Percentiles rank a stretch among this genome's conserved stretches.
Conservation (phyloP, 306 rosid species). For the Lotus japonicus region DNA sequence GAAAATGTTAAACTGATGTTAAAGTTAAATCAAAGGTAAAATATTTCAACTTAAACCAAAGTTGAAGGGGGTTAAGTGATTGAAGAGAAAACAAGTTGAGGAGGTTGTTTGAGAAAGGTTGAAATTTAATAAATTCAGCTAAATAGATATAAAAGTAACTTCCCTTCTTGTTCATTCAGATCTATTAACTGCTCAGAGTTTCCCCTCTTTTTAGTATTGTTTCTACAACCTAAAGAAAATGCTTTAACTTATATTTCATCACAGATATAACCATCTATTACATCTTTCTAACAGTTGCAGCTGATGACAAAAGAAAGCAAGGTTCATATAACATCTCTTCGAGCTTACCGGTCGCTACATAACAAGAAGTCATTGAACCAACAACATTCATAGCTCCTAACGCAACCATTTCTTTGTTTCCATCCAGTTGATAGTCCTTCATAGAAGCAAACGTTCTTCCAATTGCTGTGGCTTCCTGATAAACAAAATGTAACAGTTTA, state of each 20-base stretch:
- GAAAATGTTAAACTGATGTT: too few species aligned
- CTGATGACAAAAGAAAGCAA: not conserved
- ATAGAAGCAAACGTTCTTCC: slow-evolving; percentile 97
- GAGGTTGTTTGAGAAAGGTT: too few species aligned
- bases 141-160: too few species aligned
- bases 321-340: not conserved
- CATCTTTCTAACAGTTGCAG: not conserved
- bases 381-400: slow-evolving; percentile 87
- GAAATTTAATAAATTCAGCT: too few species aligned
- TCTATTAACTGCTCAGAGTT: too few species aligned
- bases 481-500: slow-evolving; percentile 1
- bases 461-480: slow-evolving; percentile 92
- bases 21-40: too few species aligned
- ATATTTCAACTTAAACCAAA: too few species aligned
- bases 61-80: too few species aligned
- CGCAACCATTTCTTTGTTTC: slow-evolving; percentile 98
- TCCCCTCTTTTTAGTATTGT: not conserved
- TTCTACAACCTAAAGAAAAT: not conserved
- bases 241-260: not conserved
- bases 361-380: slow-evolving; percentile 96
- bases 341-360: slow-evolving; percentile 82
- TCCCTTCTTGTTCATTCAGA: too few species aligned
- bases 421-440: slow-evolving; percentile 93
- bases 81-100: too few species aligned
- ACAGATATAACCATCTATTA: not conserved